A percentile compares a stretch with the other conserved stretches of the same genome.
Evolutionary conservation across 495 filamentous ascomycete genomes (phyloP).

Genomic region (Pyrenula aspistea): DNA sequence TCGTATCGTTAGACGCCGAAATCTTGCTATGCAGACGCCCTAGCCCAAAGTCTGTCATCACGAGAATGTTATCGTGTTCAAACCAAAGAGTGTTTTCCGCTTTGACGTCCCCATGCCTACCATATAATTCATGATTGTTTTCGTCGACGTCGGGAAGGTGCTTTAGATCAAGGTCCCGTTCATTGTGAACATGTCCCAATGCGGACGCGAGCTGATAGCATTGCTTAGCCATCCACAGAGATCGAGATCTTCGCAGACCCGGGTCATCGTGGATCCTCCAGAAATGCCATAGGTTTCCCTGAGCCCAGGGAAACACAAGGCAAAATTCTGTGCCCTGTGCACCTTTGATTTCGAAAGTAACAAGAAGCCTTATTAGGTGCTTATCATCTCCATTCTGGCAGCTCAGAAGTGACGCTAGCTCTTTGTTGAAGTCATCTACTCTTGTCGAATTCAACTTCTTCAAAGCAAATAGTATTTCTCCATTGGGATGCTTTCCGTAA

Average conservation of each 20-base stretch:
- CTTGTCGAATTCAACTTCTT: neutral
- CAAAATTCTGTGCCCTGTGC: neutral
- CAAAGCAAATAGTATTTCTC: neutral
- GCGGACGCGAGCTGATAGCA: conserved; percentile 10
- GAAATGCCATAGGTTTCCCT: conserved; percentile 12
- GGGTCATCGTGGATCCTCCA: conserved; percentile 2
- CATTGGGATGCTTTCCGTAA: neutral
- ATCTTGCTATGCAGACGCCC: conserved; percentile 11
- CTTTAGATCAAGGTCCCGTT: conserved; percentile 1
- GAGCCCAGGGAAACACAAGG: conserved; percentile 13
- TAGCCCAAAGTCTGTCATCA: conserved; percentile 13
- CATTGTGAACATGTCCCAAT: conserved; percentile 7
- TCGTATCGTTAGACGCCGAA: neutral
- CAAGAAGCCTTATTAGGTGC: neutral
- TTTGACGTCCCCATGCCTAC: conserved; percentile 14
- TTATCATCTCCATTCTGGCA: neutral
- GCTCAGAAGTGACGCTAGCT: neutral
- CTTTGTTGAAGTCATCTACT: neutral
- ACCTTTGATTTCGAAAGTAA: neutral
- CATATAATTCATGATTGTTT: neutral
- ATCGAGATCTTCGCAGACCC: neutral
- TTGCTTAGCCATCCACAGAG: conserved; percentile 11
- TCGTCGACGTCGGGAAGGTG: conserved; percentile 4
- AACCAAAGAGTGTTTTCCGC: conserved; percentile 23
- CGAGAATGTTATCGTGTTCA: conserved; percentile 5